These are phyloP conservation scores for Colletotrichum brevisporum DNA, from an alignment of 2,329 filamentous ascomycete species.

Conservation along the genomic window DNA sequence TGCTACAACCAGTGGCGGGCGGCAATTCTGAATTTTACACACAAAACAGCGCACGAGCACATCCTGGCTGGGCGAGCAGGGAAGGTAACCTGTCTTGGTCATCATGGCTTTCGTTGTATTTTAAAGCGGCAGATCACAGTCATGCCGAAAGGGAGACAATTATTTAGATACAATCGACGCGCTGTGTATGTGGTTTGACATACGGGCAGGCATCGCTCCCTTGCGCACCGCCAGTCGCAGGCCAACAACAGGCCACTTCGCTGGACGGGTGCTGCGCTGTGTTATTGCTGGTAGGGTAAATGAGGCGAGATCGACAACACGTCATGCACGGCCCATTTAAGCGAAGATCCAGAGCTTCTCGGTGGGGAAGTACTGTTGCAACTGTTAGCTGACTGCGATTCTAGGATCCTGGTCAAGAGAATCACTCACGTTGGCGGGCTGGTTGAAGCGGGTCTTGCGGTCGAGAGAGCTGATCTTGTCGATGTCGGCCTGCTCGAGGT, in stretches of 20 bases:
- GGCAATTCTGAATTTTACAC: conserved; percentile 17
- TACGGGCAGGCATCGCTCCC: conserved; percentile 13
- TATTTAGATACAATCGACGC: conserved; percentile 37
- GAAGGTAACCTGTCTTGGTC: conserved; percentile 22
- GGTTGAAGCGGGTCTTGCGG: conserved; percentile 80
- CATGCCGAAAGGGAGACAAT: conserved; percentile 26
- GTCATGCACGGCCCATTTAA: conserved; percentile 51
- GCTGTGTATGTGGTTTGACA: conserved; percentile 16
- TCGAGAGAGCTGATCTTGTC: conserved; percentile 76
- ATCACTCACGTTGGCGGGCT: conserved; percentile 76
- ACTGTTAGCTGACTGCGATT: conserved; percentile 12
- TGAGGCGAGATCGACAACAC: conserved; percentile 9
- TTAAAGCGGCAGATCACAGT: conserved; percentile 38
- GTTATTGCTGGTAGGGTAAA: conserved; percentile 15
- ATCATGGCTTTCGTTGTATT: conserved; percentile 37
- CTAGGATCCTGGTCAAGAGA: too few relatives aligned
- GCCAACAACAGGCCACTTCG: conserved; percentile 3
- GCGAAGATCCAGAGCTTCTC: conserved; percentile 72
- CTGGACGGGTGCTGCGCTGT: neutral
- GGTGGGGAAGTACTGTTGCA: conserved; percentile 66
- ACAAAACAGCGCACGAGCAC: neutral
- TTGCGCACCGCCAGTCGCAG: conserved; percentile 25
- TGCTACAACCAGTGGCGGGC: conserved; percentile 13
- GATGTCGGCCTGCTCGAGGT: conserved; percentile 76
- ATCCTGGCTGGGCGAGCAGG: conserved; percentile 8